A percentile compares a stretch with the other conserved stretches of the same genome.
Conservation (phyloP, 768 basidiomycete genomes). For the Mycena albidolilacea region DNA sequence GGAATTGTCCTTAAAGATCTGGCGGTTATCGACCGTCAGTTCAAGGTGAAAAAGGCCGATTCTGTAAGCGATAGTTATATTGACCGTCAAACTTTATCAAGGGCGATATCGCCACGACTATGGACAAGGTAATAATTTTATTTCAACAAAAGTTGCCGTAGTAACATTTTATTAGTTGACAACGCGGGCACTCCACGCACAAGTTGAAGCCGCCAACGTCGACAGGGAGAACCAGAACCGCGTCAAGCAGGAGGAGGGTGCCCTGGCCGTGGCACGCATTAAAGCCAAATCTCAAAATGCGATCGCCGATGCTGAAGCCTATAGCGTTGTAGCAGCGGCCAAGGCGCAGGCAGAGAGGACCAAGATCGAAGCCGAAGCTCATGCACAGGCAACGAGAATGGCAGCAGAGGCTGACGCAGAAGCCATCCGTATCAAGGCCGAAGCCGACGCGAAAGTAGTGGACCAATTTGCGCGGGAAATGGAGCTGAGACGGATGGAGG, state of each 20-base stretch:
- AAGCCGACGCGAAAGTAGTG: constrained; percentile 71
- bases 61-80: constrained; percentile 43
- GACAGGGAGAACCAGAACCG: constrained; percentile 76
- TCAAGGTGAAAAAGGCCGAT: constrained; percentile 65
- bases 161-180: constrained; percentile 37
- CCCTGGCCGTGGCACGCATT: constrained; percentile 82
- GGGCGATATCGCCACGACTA: constrained; percentile 56
- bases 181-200: constrained; percentile 86
- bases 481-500: constrained; percentile 77
- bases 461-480: constrained; percentile 85
- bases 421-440: constrained; percentile 74
- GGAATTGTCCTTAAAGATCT: constrained; percentile 89
- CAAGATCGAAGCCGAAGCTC: constrained; percentile 84
- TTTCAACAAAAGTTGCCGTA: neutral
- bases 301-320: constrained; percentile 83
- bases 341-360: constrained; percentile 78
- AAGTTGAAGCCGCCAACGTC: constrained; percentile 86
- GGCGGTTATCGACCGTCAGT: constrained; percentile 89
- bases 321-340: constrained; percentile 79
- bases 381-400: constrained; percentile 83
- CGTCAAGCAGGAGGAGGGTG: constrained; percentile 88
- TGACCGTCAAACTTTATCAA: constrained; percentile 65
- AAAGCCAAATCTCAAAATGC: constrained; percentile 73
- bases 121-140: constrained; percentile 80
- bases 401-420: constrained; percentile 83